Percentiles rank a stretch among this genome's conserved stretches.
Evolutionary conservation across 495 filamentous ascomycete genomes (phyloP).

Genomic region (Podospora sp.): DNA sequence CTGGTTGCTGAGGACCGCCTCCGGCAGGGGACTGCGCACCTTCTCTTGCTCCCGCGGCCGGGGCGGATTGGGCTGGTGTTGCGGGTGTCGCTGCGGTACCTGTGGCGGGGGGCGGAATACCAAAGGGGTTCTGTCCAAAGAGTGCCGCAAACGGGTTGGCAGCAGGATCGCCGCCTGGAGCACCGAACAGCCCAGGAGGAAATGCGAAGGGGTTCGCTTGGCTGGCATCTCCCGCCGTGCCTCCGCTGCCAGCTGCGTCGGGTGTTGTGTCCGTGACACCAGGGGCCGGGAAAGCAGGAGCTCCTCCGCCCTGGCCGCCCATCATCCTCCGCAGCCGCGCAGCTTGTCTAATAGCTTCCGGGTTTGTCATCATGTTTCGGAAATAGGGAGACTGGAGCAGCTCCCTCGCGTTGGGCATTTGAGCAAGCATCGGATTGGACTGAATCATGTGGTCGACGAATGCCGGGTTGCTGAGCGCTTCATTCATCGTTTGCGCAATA

Average conservation of each 20-base stretch:
- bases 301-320: slow-evolving; percentile 51
- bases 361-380: slow-evolving; percentile 94
- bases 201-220: slow-evolving; percentile 44
- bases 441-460: slow-evolving; percentile 92
- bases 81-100: slow-evolving; percentile 23
- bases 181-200: slow-evolving; percentile 34
- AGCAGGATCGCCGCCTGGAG: slow-evolving; percentile 45
- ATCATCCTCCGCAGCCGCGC: slow-evolving; percentile 76
- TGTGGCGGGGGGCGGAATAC: slow-evolving; percentile 6
- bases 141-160: slow-evolving; percentile 76
- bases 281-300: slow-evolving; percentile 75
- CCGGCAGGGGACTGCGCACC: background rate
- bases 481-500: slow-evolving; percentile 81
- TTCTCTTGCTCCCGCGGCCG: background rate
- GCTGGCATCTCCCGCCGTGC: slow-evolving; percentile 22
- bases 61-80: slow-evolving; percentile 27
- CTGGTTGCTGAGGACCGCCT: slow-evolving; percentile 15
- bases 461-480: slow-evolving; percentile 88
- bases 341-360: slow-evolving; percentile 76
- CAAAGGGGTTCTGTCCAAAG: slow-evolving; percentile 44
- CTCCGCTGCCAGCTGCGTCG: slow-evolving; percentile 36
- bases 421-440: slow-evolving; percentile 82
- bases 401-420: slow-evolving; percentile 78
- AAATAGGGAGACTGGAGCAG: slow-evolving; percentile 85
- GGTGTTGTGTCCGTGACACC: slow-evolving; percentile 78